Evolutionary conservation across 768 basidiomycete genomes (phyloP).

Genomic region (Roridomyces roridus): DNA sequence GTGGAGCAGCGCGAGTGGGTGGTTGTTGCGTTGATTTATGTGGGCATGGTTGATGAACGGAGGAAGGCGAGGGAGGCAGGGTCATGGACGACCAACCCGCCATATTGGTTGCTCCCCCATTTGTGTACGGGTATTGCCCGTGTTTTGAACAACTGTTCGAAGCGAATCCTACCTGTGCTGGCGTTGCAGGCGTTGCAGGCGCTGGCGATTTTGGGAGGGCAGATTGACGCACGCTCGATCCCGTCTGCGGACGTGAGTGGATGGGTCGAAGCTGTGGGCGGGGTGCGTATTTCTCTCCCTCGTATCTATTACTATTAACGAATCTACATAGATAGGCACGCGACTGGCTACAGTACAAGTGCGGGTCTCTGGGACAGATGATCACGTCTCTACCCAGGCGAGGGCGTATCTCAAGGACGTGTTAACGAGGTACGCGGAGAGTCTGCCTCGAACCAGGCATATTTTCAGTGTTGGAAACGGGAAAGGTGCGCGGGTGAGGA

Average conservation of each 20-base stretch:
- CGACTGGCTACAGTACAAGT: no score
- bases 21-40: conserved; percentile 8
- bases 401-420: conserved; percentile 1
- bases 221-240: conserved; percentile 5
- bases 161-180: no score
- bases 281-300: not conserved
- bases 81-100: not conserved
- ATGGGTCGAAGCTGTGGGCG: conserved; percentile 11
- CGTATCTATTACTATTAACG: not conserved
- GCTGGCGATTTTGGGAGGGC: conserved; percentile 3
- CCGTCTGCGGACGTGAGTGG: conserved; percentile 2
- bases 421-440: not conserved
- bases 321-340: no score
- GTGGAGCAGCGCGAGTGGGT: conserved; percentile 19
- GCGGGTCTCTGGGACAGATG: no score
- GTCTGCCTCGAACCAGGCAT: conserved; percentile 1
- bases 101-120: not conserved
- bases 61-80: no score
- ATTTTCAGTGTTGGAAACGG: not conserved
- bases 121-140: conserved; percentile 5
- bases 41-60: conserved; percentile 4
- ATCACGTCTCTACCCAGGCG: no score
- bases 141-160: not conserved
- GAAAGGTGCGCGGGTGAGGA: not conserved
- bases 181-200: conserved; percentile 18